Evolutionary conservation across 805 yeast genomes (phyloP).

Genomic region (Kurtzmaniella fragi): DNA sequence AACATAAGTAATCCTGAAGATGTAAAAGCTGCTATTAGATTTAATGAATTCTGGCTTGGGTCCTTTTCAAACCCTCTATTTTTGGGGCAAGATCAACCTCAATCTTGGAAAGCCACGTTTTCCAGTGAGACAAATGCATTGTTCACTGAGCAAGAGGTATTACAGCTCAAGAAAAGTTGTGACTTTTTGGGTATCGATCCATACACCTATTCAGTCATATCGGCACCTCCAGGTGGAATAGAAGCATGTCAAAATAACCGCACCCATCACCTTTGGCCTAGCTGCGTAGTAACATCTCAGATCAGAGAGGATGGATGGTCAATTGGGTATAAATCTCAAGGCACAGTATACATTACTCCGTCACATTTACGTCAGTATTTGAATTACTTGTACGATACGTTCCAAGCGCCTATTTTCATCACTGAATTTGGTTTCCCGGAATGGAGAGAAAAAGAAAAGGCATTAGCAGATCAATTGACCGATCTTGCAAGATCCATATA

Average conservation of each 20-base stretch:
- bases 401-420: constrained; percentile 19
- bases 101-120: constrained; percentile 14
- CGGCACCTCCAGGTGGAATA: constrained; percentile 16
- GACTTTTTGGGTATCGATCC: constrained; percentile 30
- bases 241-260: constrained; percentile 17
- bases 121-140: too few species aligned
- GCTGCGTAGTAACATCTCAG: constrained; percentile 14
- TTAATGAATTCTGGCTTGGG: constrained; percentile 18
- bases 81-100: constrained; percentile 24
- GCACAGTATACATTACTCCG: constrained; percentile 17
- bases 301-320: constrained; percentile 13
- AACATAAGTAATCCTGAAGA: constrained; percentile 17
- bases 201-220: constrained; percentile 17
- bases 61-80: constrained; percentile 26
- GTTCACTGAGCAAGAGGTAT: constrained; percentile 21
- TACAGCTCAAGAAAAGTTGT: constrained; percentile 14
- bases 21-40: constrained; percentile 20
- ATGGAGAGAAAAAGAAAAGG: constrained; percentile 22
- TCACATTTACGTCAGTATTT: constrained; percentile 19
- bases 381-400: constrained; percentile 19
- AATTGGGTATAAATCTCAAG: constrained; percentile 16
- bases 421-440: constrained; percentile 32
- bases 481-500: constrained; percentile 25
- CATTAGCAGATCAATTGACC: constrained; percentile 16
- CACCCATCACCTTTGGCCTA: constrained; percentile 17